Base-by-base conservation (phyloP, 495 filamentous ascomycete species). In the Rusavskia elegans region DNA sequence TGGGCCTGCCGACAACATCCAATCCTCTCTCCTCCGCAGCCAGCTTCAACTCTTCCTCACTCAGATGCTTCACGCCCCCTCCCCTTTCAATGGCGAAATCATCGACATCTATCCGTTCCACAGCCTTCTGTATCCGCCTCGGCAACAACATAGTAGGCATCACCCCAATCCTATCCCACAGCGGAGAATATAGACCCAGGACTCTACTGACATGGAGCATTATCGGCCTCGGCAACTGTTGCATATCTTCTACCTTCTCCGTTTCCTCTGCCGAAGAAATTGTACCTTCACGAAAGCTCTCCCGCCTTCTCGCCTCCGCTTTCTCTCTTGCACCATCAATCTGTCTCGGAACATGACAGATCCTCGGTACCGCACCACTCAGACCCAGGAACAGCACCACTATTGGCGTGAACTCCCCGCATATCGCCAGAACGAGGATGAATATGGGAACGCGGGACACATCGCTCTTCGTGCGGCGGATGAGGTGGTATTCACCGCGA, bases 351-450 rank as follows among this genome's bases (percentile, higher is more conserved):
- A 95, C 80, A 2, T 87, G 77, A 61, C 89, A 94, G 0, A 86
- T 84, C 51, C 71, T 75, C 0, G 90, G 90, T 14, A 92, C 83
- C 35, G 87, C 64, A 8, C 70, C 68, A 6, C 78, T 78, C n/a
- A 84, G 68, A 5, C 83, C 64, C 0, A 83, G 73, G 13, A 46
- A 46, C 9, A 46, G 6, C 0, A 95, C 63, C 7, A 92, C 62
- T 2, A 96, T 55, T 0, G 89, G 87, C 7, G 87, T 86, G 63
- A 92, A 80, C 61, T 96, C 90, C 3, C 87, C 92, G 61, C 81
- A 87, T 37, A 93, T 42, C 1, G 89, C 50, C 2, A 94, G 71
- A 3, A 95, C 61, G 3, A 94, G 20, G 0, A 62, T 76, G 63
- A 98, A 95, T 3, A 81, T 61, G 3, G 87, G 85, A 30, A 96